A percentile compares a stretch with the other conserved stretches of the same genome.
Conservation (phyloP, 345 rosid genomes). For the Brassica carinata region DNA sequence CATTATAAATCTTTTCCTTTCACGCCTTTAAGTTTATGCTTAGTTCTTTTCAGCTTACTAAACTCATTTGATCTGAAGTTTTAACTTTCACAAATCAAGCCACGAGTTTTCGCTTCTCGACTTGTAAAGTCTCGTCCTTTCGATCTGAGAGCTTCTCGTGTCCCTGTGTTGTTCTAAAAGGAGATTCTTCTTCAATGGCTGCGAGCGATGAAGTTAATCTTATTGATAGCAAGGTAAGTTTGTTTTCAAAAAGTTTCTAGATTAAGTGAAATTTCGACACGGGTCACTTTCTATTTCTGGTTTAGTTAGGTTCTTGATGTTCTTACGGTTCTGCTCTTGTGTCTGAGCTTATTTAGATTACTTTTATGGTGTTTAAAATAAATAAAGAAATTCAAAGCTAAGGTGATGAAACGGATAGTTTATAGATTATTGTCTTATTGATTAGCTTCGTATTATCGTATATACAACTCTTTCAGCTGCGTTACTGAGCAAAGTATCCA, state of each 20-base stretch:
- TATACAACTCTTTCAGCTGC: neutral
- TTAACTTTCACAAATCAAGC: neutral
- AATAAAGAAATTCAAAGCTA: neutral
- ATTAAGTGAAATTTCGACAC: neutral
- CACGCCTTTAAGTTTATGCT: neutral
- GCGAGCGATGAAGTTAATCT: conserved; percentile 66
- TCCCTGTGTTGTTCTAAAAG: conserved; percentile 11
- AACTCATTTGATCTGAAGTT: conserved; percentile 27
- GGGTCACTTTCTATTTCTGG: conserved; percentile 35
- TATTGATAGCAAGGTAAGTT: conserved; percentile 69
- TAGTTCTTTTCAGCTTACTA: conserved; percentile 9
- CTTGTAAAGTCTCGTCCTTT: conserved; percentile 7
- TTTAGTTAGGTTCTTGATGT: conserved; percentile 6
- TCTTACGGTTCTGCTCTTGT: conserved; percentile 13
- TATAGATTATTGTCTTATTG: neutral
- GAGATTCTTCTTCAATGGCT: conserved; percentile 52
- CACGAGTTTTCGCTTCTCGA: conserved; percentile 1
- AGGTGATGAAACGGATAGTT: neutral
- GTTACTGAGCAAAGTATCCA: neutral
- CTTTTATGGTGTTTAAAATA: neutral
- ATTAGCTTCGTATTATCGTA: neutral
- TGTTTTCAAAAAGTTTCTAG: neutral
- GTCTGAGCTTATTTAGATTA: conserved; percentile 25
- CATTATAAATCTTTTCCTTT: conserved; percentile 8
- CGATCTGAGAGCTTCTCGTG: conserved; percentile 33